Percentiles rank a stretch among this genome's conserved stretches.
Evolutionary conservation across 768 basidiomycete genomes (phyloP).

Genomic region (Gloeopeniophorella convolvens): DNA sequence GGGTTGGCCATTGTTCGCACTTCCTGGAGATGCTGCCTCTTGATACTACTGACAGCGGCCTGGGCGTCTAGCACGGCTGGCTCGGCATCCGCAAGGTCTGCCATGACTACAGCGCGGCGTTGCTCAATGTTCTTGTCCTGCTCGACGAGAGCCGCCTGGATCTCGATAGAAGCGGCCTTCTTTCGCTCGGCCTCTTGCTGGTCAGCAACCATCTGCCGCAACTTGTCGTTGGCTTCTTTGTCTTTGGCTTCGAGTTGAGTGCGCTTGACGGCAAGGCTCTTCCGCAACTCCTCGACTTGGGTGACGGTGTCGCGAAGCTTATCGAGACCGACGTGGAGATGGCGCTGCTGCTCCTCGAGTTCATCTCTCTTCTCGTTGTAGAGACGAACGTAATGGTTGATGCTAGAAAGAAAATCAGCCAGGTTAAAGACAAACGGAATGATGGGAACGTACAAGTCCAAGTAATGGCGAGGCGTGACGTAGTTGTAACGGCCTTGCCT

Average conservation of each 20-base stretch:
- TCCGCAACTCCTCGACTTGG: constrained; percentile 93
- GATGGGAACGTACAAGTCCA: constrained; percentile 80
- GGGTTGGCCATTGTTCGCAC: constrained; percentile 98
- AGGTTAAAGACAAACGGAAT: constrained; percentile 8
- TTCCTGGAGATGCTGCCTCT: constrained; percentile 91
- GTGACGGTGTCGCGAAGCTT: constrained; percentile 94
- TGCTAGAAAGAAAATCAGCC: constrained; percentile 41
- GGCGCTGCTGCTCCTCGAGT: constrained; percentile 96
- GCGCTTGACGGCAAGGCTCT: constrained; percentile 91
- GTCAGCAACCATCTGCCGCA: constrained; percentile 95
- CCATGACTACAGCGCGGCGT: constrained; percentile 83
- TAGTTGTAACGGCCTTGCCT: constrained; percentile 95
- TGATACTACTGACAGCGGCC: constrained; percentile 95
- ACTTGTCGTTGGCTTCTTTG: constrained; percentile 92
- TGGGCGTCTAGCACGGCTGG: constrained; percentile 95
- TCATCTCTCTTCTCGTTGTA: constrained; percentile 97
- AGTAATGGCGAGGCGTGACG: constrained; percentile 94
- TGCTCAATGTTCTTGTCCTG: constrained; percentile 88
- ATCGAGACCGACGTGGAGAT: constrained; percentile 95
- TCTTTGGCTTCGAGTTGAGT: constrained; percentile 91
- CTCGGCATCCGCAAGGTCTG: constrained; percentile 94
- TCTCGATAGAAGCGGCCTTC: constrained; percentile 93
- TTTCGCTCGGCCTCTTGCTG: constrained; percentile 99
- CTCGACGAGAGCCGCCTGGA: constrained; percentile 87
- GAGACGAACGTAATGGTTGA: constrained; percentile 93